A percentile compares a stretch with the other conserved stretches of the same genome.
Evolutionary conservation across 139 green algal genomes (phyloP).

Genomic region (Pleodorina starrii): DNA sequence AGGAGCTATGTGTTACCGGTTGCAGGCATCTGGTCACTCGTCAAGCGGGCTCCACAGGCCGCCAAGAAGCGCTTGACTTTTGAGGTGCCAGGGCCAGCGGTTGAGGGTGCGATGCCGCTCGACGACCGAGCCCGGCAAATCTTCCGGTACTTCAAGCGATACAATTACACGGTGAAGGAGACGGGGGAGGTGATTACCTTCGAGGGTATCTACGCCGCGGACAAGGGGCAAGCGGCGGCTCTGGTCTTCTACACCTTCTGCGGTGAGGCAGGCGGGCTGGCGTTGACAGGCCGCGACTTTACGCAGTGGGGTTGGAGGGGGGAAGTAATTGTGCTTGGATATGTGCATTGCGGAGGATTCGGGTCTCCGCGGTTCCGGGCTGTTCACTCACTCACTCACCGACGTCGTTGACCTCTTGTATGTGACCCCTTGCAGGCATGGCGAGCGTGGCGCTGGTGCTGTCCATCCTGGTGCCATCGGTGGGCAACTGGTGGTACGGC

Average conservation of each 20-base stretch:
- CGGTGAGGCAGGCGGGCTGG: conserved; percentile 70
- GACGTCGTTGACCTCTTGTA: no score
- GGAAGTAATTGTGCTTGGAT: no score
- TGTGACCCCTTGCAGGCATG: conserved; percentile 77
- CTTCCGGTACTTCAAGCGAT: conserved; percentile 87
- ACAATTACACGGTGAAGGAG: conserved; percentile 88
- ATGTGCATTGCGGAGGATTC: no score
- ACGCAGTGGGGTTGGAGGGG: no score
- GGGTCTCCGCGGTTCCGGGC: no score
- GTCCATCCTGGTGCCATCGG: conserved; percentile 71
- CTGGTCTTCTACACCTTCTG: conserved; percentile 90
- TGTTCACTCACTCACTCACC: no score
- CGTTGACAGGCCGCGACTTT: no score
- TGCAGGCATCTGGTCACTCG: conserved; percentile 89
- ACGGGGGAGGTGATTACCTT: conserved; percentile 93
- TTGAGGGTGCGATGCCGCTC: conserved; percentile 65
- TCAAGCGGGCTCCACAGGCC: conserved; percentile 91
- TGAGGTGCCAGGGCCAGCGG: conserved; percentile 80
- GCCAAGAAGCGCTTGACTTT: conserved; percentile 85
- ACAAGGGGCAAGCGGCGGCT: conserved; percentile 84
- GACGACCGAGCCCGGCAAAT: conserved; percentile 81
- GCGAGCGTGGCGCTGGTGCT: conserved; percentile 87
- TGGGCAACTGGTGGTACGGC: conserved; percentile 89
- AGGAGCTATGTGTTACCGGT: neutral
- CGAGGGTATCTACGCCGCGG: conserved; percentile 83